Percentiles rank a stretch among this genome's conserved stretches.
Conservation (phyloP, 2,329 filamentous ascomycete genomes). For the Beauveria pseudobassiana region DNA sequence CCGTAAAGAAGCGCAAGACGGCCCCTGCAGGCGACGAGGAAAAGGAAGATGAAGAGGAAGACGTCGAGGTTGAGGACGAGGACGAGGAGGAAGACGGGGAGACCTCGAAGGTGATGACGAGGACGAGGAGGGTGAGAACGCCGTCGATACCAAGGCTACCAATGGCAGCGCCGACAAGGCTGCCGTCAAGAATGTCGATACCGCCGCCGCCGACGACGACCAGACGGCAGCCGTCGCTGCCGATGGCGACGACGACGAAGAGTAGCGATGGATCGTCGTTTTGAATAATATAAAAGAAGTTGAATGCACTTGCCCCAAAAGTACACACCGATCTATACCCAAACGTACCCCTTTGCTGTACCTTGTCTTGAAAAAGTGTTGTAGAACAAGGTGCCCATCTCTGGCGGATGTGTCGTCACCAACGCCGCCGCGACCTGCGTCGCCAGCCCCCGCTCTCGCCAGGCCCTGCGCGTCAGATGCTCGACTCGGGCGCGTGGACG, state of each 20-base stretch:
- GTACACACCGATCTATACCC: background rate
- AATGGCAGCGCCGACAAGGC: constrained; percentile 18
- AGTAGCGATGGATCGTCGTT: background rate
- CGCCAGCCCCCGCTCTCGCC: background rate
- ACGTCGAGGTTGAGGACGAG: constrained; percentile 13
- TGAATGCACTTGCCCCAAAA: background rate
- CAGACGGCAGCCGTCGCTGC: constrained; percentile 15
- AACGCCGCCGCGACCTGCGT: background rate
- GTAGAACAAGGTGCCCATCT: constrained; percentile 2
- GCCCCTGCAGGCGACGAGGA: constrained; percentile 26
- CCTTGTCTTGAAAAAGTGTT: background rate
- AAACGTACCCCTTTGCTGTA: no score
- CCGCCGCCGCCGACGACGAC: constrained; percentile 23
- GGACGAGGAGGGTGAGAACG: constrained; percentile 19
- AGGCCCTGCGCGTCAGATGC: background rate
- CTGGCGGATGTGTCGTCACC: background rate
- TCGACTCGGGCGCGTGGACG: background rate
- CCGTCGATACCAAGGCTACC: constrained; percentile 14
- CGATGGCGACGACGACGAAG: background rate
- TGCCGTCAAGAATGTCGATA: constrained; percentile 20
- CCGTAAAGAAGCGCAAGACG: constrained; percentile 47
- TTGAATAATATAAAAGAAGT: background rate
- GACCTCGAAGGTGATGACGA: constrained; percentile 15
- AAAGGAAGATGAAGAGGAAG: constrained; percentile 22
- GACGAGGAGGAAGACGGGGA: constrained; percentile 18